Base-by-base conservation (phyloP, 176 grass and related monocot species). In the Musa troglodytarum region DNA sequence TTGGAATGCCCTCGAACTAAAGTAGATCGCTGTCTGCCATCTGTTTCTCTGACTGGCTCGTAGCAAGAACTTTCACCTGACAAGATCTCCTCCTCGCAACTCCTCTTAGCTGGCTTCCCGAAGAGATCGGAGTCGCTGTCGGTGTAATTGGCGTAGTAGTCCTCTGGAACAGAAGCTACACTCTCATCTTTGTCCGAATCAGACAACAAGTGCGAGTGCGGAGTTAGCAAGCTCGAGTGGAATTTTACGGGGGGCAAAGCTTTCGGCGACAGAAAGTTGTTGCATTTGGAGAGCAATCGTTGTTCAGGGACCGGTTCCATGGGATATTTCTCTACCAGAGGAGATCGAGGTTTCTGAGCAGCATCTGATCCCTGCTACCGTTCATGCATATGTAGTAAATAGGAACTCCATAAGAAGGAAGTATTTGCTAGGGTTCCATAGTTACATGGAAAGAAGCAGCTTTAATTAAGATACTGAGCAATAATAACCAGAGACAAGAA, bases 41-140 rank as follows among this genome's bases (percentile, higher is more conserved):
- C 73, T 12, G 65, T 66, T 72, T 70, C 24, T n/a, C 62, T 53
- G 21, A 66, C 63, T 49, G 54, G 69, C 49, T 68, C 69, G 19
- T 55, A 72, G 50, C 76, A 83, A 2, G 65, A 71, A 19, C 3
- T 83, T 74, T 85, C 81, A 79, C 77, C 8, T 1, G 90, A 92
- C 49, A 66, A 78, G 21, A 84, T 82, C 77, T 92, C 86, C 11
- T 92, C 90, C 16, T 89, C 90, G 58, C 19, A 69, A 25, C 68
- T 74, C 0, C 73, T 50, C 13, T 84, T 74, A 64, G 68, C 62
- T 1, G 83, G 78, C 75, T 82, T 92, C 16, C 77, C 81, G 21
- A 86, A 54, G 62, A 82, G 72, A 61, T 87, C 83, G 65, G 90
- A 92, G 74, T 91, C 90, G 78, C 88, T 90, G 79, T 88, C 84